These are phyloP conservation scores for Sergeia podlipaevii DNA, from an alignment of 208 protist species.

Conservation along the genomic window DNA sequence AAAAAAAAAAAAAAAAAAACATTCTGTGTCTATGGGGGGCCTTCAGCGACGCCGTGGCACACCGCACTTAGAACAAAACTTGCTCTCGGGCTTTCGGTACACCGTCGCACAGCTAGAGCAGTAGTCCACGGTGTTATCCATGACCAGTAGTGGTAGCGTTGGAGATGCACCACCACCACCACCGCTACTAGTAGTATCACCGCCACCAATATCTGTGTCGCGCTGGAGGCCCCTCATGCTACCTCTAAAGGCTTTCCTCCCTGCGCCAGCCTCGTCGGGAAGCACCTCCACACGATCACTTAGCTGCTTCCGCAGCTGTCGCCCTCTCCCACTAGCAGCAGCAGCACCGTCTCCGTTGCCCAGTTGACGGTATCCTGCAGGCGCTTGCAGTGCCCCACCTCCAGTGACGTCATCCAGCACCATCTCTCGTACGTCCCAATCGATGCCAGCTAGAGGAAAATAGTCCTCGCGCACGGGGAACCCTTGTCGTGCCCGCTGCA, in stretches of 20 bases:
- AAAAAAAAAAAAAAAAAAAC: constrained; percentile 20
- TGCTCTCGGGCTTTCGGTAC: constrained; percentile 32
- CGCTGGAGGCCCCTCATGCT: too few relatives aligned
- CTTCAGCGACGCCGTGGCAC: constrained; percentile 10
- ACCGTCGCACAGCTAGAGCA: constrained; percentile 50
- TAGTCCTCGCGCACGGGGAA: constrained; percentile 60
- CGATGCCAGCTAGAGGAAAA: constrained; percentile 56
- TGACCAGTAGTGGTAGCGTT: constrained; percentile 1
- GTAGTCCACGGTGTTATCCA: constrained; percentile 15
- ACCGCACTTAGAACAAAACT: constrained; percentile 63
- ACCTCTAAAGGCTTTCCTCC: neutral
- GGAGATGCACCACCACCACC: neutral
- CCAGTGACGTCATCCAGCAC: constrained; percentile 60
- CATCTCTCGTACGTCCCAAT: constrained; percentile 58
- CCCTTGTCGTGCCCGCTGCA: constrained; percentile 28
- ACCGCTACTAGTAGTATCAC: neutral
- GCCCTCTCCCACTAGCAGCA: neutral
- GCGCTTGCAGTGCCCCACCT: constrained; percentile 34
- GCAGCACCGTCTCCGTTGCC: too few relatives aligned
- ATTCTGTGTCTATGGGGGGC: neutral
- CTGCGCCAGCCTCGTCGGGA: neutral
- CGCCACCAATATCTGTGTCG: neutral
- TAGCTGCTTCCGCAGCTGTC: neutral
- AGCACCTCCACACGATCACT: too few relatives aligned
- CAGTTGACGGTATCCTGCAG: constrained; percentile 6